A percentile compares a stretch with the other conserved stretches of the same genome.
Evolutionary conservation across 2,329 filamentous ascomycete genomes (phyloP).

Genomic region (Colletotrichum sp.): DNA sequence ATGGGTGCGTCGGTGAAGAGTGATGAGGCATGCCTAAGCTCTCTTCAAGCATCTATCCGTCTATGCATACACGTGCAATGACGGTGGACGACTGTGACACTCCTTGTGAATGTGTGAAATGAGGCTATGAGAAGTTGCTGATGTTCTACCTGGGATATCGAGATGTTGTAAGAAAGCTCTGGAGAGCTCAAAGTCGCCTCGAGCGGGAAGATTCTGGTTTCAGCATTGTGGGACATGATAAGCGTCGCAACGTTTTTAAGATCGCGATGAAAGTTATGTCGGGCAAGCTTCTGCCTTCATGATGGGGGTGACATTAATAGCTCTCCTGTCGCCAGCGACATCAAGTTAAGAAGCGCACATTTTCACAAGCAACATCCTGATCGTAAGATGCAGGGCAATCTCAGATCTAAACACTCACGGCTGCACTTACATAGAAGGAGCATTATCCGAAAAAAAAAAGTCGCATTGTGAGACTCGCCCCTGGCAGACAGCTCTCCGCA

Average conservation of each 20-base stretch:
- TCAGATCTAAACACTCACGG: not conserved
- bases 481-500: fast-evolving
- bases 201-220: too few relatives aligned
- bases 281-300: not conserved
- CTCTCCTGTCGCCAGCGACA: not conserved
- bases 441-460: fast-evolving
- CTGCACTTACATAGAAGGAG: fast-evolving
- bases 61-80: too few relatives aligned
- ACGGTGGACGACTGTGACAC: too few relatives aligned
- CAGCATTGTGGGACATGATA: too few relatives aligned
- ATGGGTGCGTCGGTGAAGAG: fast-evolving
- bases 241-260: too few relatives aligned
- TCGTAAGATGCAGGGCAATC: fast-evolving
- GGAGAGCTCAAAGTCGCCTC: too few relatives aligned
- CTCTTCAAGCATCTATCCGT: too few relatives aligned
- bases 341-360: not conserved
- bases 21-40: not conserved
- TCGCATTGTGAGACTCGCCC: fast-evolving
- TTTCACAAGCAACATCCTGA: fast-evolving
- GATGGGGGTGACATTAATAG: too few relatives aligned
- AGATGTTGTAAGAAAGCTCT: too few relatives aligned
- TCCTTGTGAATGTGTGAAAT: not conserved
- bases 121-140: too few relatives aligned
- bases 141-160: too few relatives aligned
- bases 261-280: too few relatives aligned